These are phyloP conservation scores for Astrephomene gubernaculifera DNA, from an alignment of 139 green algal genomes.

Conservation along the genomic window DNA sequence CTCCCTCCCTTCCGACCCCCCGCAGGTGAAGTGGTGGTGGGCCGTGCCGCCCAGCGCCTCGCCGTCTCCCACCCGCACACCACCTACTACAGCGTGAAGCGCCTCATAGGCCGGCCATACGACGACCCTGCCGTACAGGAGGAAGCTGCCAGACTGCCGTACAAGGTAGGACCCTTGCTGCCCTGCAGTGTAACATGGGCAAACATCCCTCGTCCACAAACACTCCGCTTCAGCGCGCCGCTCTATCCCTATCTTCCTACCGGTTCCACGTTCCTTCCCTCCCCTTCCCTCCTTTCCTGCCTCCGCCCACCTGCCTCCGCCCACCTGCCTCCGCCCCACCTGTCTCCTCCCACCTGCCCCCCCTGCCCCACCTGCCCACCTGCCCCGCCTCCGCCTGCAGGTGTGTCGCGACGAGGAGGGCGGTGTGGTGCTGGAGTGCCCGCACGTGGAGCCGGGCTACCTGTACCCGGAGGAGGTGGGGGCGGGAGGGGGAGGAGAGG, in stretches of 20 bases:
- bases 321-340: too few relatives aligned
- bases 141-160: conserved; percentile 64
- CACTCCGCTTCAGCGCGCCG: too few relatives aligned
- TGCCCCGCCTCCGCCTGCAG: conserved; percentile 2
- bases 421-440: conserved; percentile 53
- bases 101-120: conserved; percentile 76
- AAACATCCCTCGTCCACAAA: neutral
- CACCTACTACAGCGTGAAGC: conserved; percentile 93
- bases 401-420: conserved; percentile 59
- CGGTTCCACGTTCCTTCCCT: too few relatives aligned
- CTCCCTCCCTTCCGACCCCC: too few relatives aligned
- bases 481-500: neutral
- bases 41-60: conserved; percentile 66
- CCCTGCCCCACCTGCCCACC: neutral
- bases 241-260: too few relatives aligned
- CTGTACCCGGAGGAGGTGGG: conserved; percentile 87
- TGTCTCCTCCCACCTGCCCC: too few relatives aligned
- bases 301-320: too few relatives aligned
- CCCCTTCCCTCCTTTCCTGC: too few relatives aligned
- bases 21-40: conserved; percentile 71
- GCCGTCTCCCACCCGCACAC: conserved; percentile 58
- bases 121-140: conserved; percentile 66
- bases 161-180: conserved; percentile 47
- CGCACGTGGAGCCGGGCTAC: conserved; percentile 54
- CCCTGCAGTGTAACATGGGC: too few relatives aligned